Percentiles rank a stretch among this genome's conserved stretches.
Conservation (phyloP, 2,329 filamentous ascomycete genomes). For the Podosphaera fusca region DNA sequence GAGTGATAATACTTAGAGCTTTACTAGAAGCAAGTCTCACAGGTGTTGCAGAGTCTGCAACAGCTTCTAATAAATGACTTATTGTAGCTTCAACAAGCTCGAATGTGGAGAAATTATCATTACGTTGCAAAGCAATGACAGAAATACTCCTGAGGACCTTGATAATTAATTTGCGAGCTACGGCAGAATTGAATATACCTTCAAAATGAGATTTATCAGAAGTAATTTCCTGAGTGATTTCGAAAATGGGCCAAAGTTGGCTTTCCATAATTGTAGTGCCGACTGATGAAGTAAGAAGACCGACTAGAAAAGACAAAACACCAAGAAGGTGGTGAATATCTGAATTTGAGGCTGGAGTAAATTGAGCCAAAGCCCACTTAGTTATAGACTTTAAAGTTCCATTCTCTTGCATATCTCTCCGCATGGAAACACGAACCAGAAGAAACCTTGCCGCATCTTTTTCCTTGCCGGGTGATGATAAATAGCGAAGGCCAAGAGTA, state of each 20-base stretch:
- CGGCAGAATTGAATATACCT: constrained; percentile 44
- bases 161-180: constrained; percentile 60
- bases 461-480: constrained; percentile 62
- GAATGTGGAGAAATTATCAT: constrained; percentile 6
- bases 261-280: constrained; percentile 52
- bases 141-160: constrained; percentile 64
- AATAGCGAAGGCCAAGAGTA: constrained; percentile 44
- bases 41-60: constrained; percentile 75
- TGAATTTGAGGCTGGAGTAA: constrained; percentile 23
- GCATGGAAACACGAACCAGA: constrained; percentile 58
- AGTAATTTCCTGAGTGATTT: constrained; percentile 35
- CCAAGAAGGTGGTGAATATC: constrained; percentile 49
- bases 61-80: constrained; percentile 51
- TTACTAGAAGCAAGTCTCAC: constrained; percentile 84
- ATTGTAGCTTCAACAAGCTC: constrained; percentile 59
- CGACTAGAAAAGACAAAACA: constrained; percentile 55
- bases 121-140: constrained; percentile 26
- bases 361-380: constrained; percentile 31
- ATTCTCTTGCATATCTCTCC: constrained; percentile 67
- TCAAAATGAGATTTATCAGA: constrained; percentile 25
- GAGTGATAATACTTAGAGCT: constrained; percentile 63
- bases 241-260: constrained; percentile 43
- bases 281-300: constrained; percentile 42
- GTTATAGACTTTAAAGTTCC: constrained; percentile 46
- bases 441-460: constrained; percentile 68